A percentile compares a stretch with the other conserved stretches of the same genome.
phyloP scores from a whole-genome alignment of 2,329 filamentous ascomycete species.

The Trichoderma sp. region DNA sequence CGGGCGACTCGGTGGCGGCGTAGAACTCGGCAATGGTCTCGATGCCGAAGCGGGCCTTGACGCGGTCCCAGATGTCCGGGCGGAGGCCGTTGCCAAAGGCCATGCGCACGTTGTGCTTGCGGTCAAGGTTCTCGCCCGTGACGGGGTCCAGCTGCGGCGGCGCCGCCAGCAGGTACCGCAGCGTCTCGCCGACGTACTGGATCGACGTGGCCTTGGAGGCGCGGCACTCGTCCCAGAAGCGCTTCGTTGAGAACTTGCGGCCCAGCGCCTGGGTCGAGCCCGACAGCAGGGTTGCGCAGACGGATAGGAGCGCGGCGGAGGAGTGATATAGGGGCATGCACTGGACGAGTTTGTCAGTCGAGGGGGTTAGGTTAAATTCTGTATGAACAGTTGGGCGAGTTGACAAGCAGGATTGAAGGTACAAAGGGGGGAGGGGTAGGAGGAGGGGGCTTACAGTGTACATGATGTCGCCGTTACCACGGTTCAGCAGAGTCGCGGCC shows the following conservation, averaged over 20 bases:
- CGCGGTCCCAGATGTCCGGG: slow-evolving; percentile 81
- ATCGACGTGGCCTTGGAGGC: slow-evolving; percentile 71
- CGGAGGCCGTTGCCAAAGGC: slow-evolving; percentile 85
- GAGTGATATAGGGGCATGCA: slow-evolving; percentile 90
- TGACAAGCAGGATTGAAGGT: background rate
- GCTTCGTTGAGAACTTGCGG: slow-evolving; percentile 74
- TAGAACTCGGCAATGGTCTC: slow-evolving; percentile 79
- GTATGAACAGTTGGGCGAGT: background rate
- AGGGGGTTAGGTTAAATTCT: too few species aligned
- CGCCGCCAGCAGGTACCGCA: slow-evolving; percentile 75
- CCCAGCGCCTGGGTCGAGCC: slow-evolving; percentile 72
- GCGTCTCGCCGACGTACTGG: slow-evolving; percentile 87
- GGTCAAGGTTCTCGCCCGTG: slow-evolving; percentile 70
- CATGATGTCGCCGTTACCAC: slow-evolving; percentile 67
- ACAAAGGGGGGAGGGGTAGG: background rate
- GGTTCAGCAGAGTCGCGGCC: slow-evolving; percentile 52
- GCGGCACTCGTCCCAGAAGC: slow-evolving; percentile 78
- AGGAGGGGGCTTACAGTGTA: slow-evolving; percentile 64
- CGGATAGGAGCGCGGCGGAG: slow-evolving; percentile 71
- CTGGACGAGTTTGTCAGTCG: slow-evolving; percentile 42
- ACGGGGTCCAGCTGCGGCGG: slow-evolving; percentile 62
- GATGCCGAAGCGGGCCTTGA: slow-evolving; percentile 80
- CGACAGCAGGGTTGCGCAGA: slow-evolving; percentile 60
- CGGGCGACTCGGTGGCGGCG: slow-evolving; percentile 71
- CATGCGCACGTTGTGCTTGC: slow-evolving; percentile 69